Conservation (phyloP, 768 basidiomycete genomes). For the Coprinopsis marcescibilis region DNA sequence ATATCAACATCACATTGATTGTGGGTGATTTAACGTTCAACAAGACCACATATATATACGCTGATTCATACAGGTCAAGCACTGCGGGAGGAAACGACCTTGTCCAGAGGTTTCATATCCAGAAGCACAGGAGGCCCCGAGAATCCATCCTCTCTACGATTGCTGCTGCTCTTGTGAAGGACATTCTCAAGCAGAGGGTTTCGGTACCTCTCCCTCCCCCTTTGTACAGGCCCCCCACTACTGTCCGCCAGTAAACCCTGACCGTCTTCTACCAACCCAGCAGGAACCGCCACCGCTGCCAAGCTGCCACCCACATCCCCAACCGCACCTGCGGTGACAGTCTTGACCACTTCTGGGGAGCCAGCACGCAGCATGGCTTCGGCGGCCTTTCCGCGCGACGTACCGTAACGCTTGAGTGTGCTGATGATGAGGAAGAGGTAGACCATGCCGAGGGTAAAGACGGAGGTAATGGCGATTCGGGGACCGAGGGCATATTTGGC, state of each 20-base stretch:
- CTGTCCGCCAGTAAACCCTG: background rate
- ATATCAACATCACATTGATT: too few species aligned
- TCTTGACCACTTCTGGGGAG: background rate
- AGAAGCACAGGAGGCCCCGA: background rate
- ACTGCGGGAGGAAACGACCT: background rate
- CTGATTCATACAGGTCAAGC: background rate
- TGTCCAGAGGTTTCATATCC: background rate
- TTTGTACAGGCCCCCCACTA: background rate
- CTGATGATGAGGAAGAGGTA: constrained; percentile 57
- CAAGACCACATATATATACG: background rate
- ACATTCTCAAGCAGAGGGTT: too few species aligned
- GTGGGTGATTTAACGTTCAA: too few species aligned
- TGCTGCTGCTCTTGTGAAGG: too few species aligned
- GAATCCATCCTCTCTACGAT: too few species aligned
- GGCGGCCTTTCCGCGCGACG: background rate
- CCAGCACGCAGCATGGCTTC: background rate
- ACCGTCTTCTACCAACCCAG: background rate
- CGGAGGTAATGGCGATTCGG: constrained; percentile 47
- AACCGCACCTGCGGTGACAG: background rate
- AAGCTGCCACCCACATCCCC: constrained; percentile 1
- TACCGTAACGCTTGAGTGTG: constrained; percentile 57
- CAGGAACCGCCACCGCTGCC: background rate
- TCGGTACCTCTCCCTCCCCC: background rate
- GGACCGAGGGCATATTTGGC: constrained; percentile 38
- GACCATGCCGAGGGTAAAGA: constrained; percentile 53